phyloP scores from a whole-genome alignment of 768 basidiomycete species.

The Lentinula sp. region DNA sequence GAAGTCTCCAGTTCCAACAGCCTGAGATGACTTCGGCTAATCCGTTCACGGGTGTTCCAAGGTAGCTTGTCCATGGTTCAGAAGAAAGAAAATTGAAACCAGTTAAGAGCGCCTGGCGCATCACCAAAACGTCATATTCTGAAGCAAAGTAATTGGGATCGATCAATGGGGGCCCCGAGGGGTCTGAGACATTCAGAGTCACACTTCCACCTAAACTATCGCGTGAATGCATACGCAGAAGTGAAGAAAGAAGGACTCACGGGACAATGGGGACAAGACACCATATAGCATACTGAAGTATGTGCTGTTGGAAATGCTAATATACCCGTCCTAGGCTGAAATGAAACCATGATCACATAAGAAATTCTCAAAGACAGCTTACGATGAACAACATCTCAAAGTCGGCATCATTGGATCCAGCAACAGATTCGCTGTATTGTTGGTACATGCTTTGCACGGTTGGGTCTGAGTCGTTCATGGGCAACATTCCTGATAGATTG shows the following conservation, averaged over 20 bases:
- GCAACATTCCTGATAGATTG: constrained; percentile 10
- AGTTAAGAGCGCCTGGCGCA: constrained; percentile 1
- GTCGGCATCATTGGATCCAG: constrained; percentile 26
- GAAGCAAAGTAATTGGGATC: background rate
- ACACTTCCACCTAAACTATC: background rate
- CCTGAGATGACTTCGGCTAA: constrained; percentile 17
- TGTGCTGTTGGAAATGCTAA: background rate
- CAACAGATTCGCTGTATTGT: constrained; percentile 19
- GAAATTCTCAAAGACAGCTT: constrained; percentile 3
- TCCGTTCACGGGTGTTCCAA: background rate
- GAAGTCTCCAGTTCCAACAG: constrained; percentile 17
- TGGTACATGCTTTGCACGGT: background rate
- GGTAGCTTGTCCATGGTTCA: background rate
- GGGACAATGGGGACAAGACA: background rate
- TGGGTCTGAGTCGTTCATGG: background rate
- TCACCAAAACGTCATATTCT: background rate
- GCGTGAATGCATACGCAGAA: background rate
- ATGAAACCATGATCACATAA: background rate
- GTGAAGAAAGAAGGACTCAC: background rate
- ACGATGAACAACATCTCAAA: constrained; percentile 26
- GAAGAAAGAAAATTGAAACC: background rate
- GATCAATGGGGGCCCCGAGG: constrained; percentile 1
- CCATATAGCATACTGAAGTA: background rate
- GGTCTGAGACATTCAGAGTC: background rate
- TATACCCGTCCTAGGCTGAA: constrained; percentile 1